Evolutionary conservation across 768 basidiomycete species (phyloP), one percentile per base, ranked within the genome.

Genomic region (Heimioporus sp.): DNA sequence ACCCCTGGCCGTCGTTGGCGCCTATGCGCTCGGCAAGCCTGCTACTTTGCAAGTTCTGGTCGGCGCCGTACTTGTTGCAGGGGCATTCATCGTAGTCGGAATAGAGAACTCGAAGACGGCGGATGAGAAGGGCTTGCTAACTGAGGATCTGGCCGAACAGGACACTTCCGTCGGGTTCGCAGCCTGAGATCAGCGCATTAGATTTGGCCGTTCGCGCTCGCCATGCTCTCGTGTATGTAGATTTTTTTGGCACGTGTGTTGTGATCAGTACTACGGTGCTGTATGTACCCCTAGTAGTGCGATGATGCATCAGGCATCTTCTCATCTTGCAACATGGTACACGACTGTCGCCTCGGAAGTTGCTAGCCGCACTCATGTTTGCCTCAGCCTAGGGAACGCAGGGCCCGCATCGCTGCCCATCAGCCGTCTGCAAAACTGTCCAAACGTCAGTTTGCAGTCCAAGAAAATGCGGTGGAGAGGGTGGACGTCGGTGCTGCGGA

Each of bases 1-100:
- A 66, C 96, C 94, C 5, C 75, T 95, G 46, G 92, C 96, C 7
- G 84, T 98, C 45, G 46, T 88, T 10, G 94, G 94, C 13, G 94
- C 97, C 61, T 73, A 83, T 53, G 65, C 86, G 50, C 73, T 91
- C 3, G 76, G 81, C 19, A 80, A 77, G 36, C 75, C 85, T 30
- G 75, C 83, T 19, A 72, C 79, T 19, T 61, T 68, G 10, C 77
- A 86, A 63, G 86, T 90, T 16, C 68, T 92, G 28, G 28, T 83
- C 10, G 95, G 95, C 10, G 94, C 92, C 1, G 53, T 76, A 6
- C 69, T 97, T 41, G 93, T 97, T 7, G 70, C 95, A 10, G 63
- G 78, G 17, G 86, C 84, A 55, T 97, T 97, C 62, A 75, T 87
- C 17, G 76, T 79, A 34, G 79, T 92, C 49, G 91, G 90, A 10